phyloP scores from a whole-genome alignment of 306 rosid species.

The Casuarina equisetifolia region DNA sequence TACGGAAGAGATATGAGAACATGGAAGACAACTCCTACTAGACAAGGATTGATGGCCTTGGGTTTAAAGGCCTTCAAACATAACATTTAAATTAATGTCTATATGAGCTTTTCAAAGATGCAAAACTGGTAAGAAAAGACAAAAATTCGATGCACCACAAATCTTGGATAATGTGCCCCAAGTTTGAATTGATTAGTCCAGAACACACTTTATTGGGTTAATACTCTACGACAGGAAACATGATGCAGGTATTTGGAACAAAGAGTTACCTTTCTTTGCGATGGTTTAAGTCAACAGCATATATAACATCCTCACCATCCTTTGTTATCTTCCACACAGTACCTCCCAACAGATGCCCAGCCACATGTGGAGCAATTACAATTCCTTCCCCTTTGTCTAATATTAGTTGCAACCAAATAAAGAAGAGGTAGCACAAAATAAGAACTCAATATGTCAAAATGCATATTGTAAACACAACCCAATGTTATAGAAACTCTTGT shows the following conservation, averaged over 20 bases:
- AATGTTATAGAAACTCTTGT: background rate
- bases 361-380: constrained; percentile 91
- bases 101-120: background rate
- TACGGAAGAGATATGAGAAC: background rate
- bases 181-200: background rate
- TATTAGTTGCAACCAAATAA: constrained; percentile 22
- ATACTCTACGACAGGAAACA: background rate
- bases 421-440: background rate
- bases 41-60: background rate
- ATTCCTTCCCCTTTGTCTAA: constrained; percentile 94
- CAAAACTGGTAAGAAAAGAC: background rate
- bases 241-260: background rate
- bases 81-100: background rate
- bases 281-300: constrained; percentile 97
- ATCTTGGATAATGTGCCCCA: background rate
- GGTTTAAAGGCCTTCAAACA: background rate
- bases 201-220: background rate
- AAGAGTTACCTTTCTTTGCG: constrained; percentile 73
- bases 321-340: constrained; percentile 93
- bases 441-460: background rate
- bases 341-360: constrained; percentile 98
- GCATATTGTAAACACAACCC: background rate
- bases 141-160: background rate
- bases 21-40: background rate
- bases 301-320: constrained; percentile 95